Evolutionary conservation across 2,329 filamentous ascomycete species (phyloP), one percentile per base, ranked within the genome.

Genomic region (Tricladium varicosporioides): DNA sequence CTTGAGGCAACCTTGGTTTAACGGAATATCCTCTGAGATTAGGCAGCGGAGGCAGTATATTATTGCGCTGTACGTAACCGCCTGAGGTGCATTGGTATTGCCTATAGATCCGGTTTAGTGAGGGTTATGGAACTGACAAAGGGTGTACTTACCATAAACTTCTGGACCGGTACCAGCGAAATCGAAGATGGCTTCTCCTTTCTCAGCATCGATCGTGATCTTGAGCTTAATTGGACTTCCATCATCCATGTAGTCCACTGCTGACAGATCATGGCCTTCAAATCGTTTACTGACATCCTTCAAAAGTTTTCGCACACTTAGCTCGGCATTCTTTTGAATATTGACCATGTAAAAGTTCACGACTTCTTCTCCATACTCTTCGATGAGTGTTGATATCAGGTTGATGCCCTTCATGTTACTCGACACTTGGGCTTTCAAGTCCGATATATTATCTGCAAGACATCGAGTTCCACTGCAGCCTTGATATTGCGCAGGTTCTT

Each of bases 341-440:
- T 82, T 88, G 48, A 81, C 78, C 91, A 95, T 94, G 72, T 93
- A 93, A 67, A 89, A 87, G 64, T 91, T 86, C 0, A 95, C 91
- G 0, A 88, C 87, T 2, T 85, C 78, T 64, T 91, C 85, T 14
- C 86, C 86, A 64, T 92, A 94, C 66, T 94, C 91, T 15, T 83
- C 80, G 63, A 95, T 92, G 1, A 94, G 76, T 0, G 81, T 79
- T 50, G 81, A 82, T 63, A 95, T 94, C 18, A 93, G 77, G 36
- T 84, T 86, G 67, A 93, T 93, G 8, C 91, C 91, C 65, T 92
- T 92, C 65, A 91, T 87, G 67, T 96, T 95, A 11, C 91, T 90
- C 0, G 91, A 90, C 11, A 94, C 87, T 69, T 95, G 91, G 0
- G 91, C 91, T 71, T 92, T 92, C 43, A 96, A 78, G 69, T 95